Evolutionary conservation across 2,329 filamentous ascomycete genomes (phyloP).

Genomic region (Nemania serpens): DNA sequence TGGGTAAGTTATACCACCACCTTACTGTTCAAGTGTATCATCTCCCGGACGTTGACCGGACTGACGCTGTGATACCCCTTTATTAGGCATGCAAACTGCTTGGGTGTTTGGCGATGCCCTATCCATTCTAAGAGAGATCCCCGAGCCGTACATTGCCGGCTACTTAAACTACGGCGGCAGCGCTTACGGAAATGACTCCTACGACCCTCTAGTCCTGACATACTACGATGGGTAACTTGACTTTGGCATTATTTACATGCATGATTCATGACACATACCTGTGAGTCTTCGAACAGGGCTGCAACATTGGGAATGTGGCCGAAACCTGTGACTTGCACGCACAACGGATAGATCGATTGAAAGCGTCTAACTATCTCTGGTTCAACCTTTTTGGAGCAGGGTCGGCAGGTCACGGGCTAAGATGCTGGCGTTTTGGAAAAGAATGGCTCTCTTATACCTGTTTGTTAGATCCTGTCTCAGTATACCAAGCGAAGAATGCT

Average conservation of each 20-base stretch:
- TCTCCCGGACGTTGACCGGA: neutral
- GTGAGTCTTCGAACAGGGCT: neutral
- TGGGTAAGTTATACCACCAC: slow-evolving; percentile 48
- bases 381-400: neutral
- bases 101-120: slow-evolving; percentile 48
- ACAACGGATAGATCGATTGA: neutral
- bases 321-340: neutral
- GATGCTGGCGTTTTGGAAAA: neutral
- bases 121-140: slow-evolving; percentile 43
- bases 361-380: neutral
- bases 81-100: slow-evolving; percentile 47
- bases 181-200: slow-evolving; percentile 49
- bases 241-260: neutral
- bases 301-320: neutral
- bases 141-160: slow-evolving; percentile 43
- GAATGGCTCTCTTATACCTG: neutral
- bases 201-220: slow-evolving; percentile 41
- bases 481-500: neutral
- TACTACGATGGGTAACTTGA: slow-evolving; percentile 28
- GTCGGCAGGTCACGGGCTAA: neutral
- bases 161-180: slow-evolving; percentile 52
- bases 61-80: neutral
- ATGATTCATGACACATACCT: slow-evolving; percentile 6
- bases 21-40: neutral
- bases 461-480: neutral